Percentiles rank a stretch among this genome's conserved stretches.
These are phyloP conservation scores for Lentinula sp. DNA, from an alignment of 768 basidiomycete genomes.

Conservation along the genomic window DNA sequence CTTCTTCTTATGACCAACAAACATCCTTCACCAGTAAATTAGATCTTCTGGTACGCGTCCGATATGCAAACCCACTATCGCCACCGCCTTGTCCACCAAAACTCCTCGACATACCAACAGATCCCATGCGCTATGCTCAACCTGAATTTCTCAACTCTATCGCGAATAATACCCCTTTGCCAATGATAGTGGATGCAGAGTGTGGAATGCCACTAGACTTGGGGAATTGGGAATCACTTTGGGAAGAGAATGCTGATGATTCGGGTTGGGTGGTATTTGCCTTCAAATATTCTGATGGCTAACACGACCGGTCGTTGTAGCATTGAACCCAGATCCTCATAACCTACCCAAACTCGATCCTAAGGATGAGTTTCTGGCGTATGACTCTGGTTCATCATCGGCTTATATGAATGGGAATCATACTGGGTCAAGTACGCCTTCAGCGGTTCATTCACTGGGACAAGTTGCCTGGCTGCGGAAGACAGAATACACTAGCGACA, in stretches of 20 bases:
- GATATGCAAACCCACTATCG: conserved; percentile 92
- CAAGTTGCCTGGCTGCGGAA: conserved; percentile 90
- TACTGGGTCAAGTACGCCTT: conserved; percentile 26
- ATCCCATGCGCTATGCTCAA: conserved; percentile 80
- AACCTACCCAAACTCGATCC: conserved; percentile 62
- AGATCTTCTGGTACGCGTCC: conserved; percentile 88
- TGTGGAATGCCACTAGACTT: conserved; percentile 95
- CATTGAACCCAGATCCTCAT: conserved; percentile 60
- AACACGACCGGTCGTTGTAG: conserved; percentile 18
- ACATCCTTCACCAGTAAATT: conserved; percentile 48
- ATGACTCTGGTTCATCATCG: conserved; percentile 47
- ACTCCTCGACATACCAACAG: conserved; percentile 86
- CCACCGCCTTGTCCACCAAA: conserved; percentile 97
- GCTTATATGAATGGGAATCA: conserved; percentile 25
- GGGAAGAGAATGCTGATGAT: conserved; percentile 75
- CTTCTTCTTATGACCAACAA: conserved; percentile 18
- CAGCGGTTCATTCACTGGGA: conserved; percentile 39
- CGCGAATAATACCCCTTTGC: conserved; percentile 75
- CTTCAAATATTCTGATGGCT: background rate
- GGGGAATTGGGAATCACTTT: conserved; percentile 74
- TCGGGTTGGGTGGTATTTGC: conserved; percentile 36
- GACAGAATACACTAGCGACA: conserved; percentile 82
- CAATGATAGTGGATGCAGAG: conserved; percentile 97
- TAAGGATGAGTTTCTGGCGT: conserved; percentile 69
- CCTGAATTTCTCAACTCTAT: conserved; percentile 81